These are phyloP conservation scores for Aspergillus affinis DNA, from an alignment of 495 filamentous ascomycete genomes.

Conservation along the genomic window DNA sequence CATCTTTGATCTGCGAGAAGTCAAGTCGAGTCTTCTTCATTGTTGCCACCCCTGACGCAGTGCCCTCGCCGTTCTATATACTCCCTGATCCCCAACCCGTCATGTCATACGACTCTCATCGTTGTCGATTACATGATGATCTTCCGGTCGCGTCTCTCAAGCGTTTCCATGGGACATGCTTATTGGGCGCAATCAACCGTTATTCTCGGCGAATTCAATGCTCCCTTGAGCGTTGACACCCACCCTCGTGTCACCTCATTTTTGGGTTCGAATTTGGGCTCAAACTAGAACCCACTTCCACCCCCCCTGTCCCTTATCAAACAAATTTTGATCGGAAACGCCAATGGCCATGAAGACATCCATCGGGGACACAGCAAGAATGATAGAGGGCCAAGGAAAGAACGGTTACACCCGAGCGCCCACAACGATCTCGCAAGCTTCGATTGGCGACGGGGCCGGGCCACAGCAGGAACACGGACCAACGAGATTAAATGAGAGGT, in stretches of 20 bases:
- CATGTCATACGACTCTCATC: neutral
- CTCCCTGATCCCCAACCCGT: neutral
- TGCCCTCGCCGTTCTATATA: neutral
- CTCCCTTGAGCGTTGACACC: neutral
- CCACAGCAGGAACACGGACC: slow-evolving; percentile 5
- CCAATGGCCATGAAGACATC: neutral
- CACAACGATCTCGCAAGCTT: slow-evolving; percentile 2
- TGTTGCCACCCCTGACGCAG: neutral
- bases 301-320: neutral
- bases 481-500: slow-evolving; percentile 2
- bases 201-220: neutral
- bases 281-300: neutral
- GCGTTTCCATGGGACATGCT: neutral
- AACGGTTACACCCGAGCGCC: slow-evolving; percentile 5
- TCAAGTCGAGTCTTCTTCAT: neutral
- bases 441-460: neutral
- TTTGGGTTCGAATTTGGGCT: neutral
- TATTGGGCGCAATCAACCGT: neutral
- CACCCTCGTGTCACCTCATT: neutral
- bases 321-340: neutral
- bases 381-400: neutral
- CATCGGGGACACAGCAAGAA: neutral
- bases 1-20: neutral
- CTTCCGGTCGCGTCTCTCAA: neutral
- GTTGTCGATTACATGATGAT: neutral